Base-by-base conservation (phyloP, 208 protist species). In the Acanthamoeba lugdunensis region DNA sequence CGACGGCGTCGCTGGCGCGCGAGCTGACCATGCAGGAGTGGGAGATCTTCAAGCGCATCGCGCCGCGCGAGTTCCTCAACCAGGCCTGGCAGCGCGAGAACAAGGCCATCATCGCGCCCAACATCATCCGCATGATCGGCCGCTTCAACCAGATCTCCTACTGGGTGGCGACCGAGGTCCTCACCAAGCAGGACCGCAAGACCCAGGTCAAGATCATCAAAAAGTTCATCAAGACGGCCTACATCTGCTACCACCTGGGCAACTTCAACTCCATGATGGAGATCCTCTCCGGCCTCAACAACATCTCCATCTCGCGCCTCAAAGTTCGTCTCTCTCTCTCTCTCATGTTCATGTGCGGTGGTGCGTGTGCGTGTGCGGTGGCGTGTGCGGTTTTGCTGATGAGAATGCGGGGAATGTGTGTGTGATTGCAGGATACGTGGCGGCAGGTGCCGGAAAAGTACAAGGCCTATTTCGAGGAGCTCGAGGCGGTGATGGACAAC, bases 241-340 rank as follows among this genome's bases (percentile, higher is more conserved):
- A 56, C 63, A 56, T 33, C 14, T 79, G 58, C 30, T 58, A 30
- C 87, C 18, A 92, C 37, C 37, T 92, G 4, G 61, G 61, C 58
- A 92, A 92, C 87, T 92, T 92, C 65, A 92, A 92, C 67, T 30
- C 63, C 25, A 79, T 92, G 61, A 92, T 92, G 87, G 33, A 92
- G 50, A 92, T 92, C 63, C 67, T 92, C 33, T 54, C 61, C 50
- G 87, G 87, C 30, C 65, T 92, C 58, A 89, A 89, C 58, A 89
- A 67, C 82, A 50, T 65, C 30, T 61, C 82, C 58, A n/a, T 89
- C 50, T 48, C 23, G 30, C 50, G 82, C 6, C 54, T 89, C 82
- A 89, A 67, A 16, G 71, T 52, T 16, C n/a, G 11, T 16, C 56
- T 81, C 21, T 81, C 37, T 5, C 21, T 23, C 30, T 5, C 30